phyloP scores from a whole-genome alignment of 345 rosid species.

The Syzygium jambos region DNA sequence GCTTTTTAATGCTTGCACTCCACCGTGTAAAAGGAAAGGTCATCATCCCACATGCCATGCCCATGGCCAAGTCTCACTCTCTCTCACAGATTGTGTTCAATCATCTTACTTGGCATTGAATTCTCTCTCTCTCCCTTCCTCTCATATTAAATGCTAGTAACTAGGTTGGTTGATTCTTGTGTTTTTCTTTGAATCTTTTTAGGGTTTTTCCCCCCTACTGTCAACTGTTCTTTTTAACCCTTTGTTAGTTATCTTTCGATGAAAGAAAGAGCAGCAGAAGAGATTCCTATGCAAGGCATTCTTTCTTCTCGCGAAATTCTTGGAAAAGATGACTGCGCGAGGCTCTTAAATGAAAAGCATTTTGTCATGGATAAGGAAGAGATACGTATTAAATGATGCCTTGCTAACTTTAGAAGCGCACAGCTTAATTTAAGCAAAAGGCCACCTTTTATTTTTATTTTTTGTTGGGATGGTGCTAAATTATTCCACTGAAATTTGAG shows the following conservation, averaged over 20 bases:
- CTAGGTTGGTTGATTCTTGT: neutral
- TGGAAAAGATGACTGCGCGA: neutral
- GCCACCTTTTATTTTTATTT: neutral
- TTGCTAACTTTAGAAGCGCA: neutral
- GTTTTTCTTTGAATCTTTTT: neutral
- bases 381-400: neutral
- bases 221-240: neutral
- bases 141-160: neutral
- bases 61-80: neutral
- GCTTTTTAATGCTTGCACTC: slow-evolving; percentile 45
- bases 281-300: neutral
- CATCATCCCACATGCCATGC: neutral
- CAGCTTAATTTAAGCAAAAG: neutral
- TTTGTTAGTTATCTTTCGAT: neutral
- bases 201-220: neutral
- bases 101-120: neutral
- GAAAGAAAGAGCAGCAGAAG: neutral
- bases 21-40: slow-evolving; percentile 16
- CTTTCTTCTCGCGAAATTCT: neutral
- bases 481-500: neutral
- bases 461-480: neutral
- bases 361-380: neutral
- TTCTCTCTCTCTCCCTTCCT: neutral
- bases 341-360: neutral
- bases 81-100: neutral